These are phyloP conservation scores for Phytophthora fragariae DNA, from an alignment of 352 stramenopile genomes.

Conservation along the genomic window DNA sequence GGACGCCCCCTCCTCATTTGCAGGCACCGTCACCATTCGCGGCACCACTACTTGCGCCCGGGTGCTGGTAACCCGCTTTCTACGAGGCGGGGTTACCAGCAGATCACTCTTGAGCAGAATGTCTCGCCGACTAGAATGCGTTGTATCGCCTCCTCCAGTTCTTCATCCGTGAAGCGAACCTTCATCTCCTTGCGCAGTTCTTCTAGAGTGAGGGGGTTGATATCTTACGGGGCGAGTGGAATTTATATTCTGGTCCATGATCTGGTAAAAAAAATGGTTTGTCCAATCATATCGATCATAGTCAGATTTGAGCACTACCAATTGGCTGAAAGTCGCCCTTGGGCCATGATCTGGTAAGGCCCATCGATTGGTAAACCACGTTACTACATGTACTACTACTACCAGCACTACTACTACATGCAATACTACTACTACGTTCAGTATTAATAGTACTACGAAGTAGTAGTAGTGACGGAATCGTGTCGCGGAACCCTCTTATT, in stretches of 20 bases:
- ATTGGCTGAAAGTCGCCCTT: background rate
- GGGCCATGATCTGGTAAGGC: background rate
- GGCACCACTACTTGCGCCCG: background rate
- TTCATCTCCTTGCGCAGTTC: too few relatives aligned
- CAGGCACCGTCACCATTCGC: background rate
- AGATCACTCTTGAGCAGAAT: background rate
- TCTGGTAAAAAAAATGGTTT: background rate
- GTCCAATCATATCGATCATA: background rate
- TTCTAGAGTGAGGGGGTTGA: too few relatives aligned
- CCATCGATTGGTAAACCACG: background rate
- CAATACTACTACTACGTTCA: too few relatives aligned
- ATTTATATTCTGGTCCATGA: background rate
- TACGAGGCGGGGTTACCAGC: background rate
- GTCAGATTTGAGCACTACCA: too few relatives aligned
- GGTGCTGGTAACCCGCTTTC: background rate
- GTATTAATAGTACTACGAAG: too few relatives aligned
- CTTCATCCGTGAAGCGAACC: too few relatives aligned
- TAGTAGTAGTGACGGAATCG: too few relatives aligned
- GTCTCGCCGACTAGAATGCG: too few relatives aligned
- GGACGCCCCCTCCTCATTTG: background rate
- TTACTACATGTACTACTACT: background rate
- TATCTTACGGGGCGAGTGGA: background rate
- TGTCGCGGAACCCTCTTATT: too few relatives aligned
- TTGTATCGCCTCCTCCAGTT: too few relatives aligned
- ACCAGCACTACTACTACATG: too few relatives aligned